phyloP scores from a whole-genome alignment of 495 filamentous ascomycete species.

The Trichocladium antarcticum region DNA sequence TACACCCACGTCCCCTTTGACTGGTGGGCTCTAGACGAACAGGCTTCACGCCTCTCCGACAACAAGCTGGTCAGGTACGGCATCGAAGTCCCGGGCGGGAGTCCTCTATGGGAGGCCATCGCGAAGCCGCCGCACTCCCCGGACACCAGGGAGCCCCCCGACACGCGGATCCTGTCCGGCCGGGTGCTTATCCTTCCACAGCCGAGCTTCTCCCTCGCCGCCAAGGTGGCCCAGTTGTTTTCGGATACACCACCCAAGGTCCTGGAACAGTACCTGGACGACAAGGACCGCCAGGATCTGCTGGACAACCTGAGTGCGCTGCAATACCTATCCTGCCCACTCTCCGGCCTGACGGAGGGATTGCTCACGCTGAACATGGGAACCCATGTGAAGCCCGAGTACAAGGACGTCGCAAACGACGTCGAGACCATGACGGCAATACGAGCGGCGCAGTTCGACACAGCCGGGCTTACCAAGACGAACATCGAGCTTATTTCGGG shows the following conservation, averaged over 20 bases:
- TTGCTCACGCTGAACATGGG: constrained; percentile 35
- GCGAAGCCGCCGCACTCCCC: no score
- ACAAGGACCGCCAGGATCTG: background rate
- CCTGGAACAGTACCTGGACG: background rate
- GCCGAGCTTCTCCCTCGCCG: constrained; percentile 28
- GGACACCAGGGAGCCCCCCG: constrained; percentile 1
- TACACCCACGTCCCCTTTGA: constrained; percentile 38
- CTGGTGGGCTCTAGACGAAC: constrained; percentile 21
- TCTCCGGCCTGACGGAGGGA: constrained; percentile 34
- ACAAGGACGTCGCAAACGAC: background rate
- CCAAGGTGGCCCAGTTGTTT: constrained; percentile 29
- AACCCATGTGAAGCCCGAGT: constrained; percentile 35
- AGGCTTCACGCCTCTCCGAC: constrained; percentile 6
- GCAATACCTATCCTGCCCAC: constrained; percentile 29
- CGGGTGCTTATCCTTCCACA: constrained; percentile 38
- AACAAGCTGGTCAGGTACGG: background rate
- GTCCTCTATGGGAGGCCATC: no score
- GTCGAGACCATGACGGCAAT: no score
- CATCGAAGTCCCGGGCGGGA: no score
- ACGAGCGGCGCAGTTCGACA: no score
- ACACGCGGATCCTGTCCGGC: constrained; percentile 28
- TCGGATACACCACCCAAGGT: constrained; percentile 10
- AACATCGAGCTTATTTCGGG: background rate
- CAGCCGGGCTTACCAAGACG: background rate
- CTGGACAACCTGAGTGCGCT: constrained; percentile 9